Evolutionary conservation across 2,329 filamentous ascomycete species (phyloP), one percentile per base, ranked within the genome.

Genomic region (Xylariaceae sp.): DNA sequence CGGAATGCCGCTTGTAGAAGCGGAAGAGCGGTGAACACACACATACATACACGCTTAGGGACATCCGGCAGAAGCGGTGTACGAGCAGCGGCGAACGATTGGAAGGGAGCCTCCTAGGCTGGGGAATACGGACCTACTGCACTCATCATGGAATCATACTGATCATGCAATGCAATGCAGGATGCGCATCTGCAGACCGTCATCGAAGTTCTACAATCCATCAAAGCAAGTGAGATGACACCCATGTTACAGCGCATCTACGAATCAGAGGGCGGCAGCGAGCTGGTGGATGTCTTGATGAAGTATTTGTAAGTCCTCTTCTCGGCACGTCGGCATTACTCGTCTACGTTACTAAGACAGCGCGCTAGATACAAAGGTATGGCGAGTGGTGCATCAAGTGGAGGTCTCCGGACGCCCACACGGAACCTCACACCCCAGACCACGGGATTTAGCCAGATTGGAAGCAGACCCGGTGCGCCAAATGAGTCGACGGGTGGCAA

Each of bases 191-290:
- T 96, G 65, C 86, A 90, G 66, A 93, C 90, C 17, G 89, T 99
- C 47, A 86, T 91, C 62, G 94, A 99, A 77, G 92, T 97, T 60
- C 80, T 99, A 65, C 92, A 96, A 76, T 94, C 91, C 17, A 97
- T 97, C 77, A 92, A 96, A 74, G 92, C 94, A 71, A 89, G 89
- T 68, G 94, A 99, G 68, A 97, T 97, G 90, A 91, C 87, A 64
- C 89, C 90, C 11, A 86, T 97, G 70, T 80, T 99, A 66, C 86
- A 88, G 76, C 84, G 87, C 59, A 88, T 97, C 70, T 92, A 94
- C 77, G 80, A 79, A 61, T 86, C 87, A 9, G 85, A 89, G 54
- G 89, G 89, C 62, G 94, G 94, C 34, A 85, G 85, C 62, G 94
- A 97, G 76, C 82, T 89, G 62, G 78, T 96, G 66, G 94, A 99